Percentiles rank a stretch among this genome's conserved stretches.
These are phyloP conservation scores for Boletus barrowsii DNA, from an alignment of 768 basidiomycete genomes.

Conservation along the genomic window DNA sequence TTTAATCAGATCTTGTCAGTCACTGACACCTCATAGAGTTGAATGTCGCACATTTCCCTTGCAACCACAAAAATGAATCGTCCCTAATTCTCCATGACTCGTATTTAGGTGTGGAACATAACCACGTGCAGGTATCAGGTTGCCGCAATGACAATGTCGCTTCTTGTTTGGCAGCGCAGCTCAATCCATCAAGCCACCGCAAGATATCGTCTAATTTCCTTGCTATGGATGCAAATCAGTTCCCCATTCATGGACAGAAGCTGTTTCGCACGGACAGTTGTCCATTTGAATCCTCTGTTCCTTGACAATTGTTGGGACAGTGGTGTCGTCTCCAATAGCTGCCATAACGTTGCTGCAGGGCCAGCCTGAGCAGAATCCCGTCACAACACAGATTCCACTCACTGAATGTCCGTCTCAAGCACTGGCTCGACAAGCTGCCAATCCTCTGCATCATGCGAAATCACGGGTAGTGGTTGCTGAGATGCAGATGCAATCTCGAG, in stretches of 20 bases:
- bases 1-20: background rate
- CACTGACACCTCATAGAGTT: background rate
- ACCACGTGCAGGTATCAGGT: constrained; percentile 14
- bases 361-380: background rate
- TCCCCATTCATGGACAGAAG: no score
- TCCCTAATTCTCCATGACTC: constrained; percentile 1
- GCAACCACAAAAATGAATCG: constrained; percentile 11
- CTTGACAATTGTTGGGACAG: background rate
- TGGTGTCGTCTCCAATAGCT: no score
- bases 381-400: background rate
- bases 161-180: constrained; percentile 13
- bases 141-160: constrained; percentile 8
- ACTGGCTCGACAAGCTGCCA: background rate
- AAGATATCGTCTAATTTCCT: constrained; percentile 8
- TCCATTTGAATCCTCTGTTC: background rate
- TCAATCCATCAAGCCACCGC: constrained; percentile 10
- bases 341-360: background rate
- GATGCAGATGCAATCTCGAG: background rate
- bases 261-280: no score
- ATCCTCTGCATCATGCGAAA: background rate
- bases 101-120: constrained; percentile 1
- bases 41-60: constrained; percentile 13
- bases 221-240: background rate
- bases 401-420: background rate
- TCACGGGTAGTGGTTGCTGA: background rate